Evolutionary conservation across 768 basidiomycete genomes (phyloP).

Genomic region (Kwoniella shandongensis): DNA sequence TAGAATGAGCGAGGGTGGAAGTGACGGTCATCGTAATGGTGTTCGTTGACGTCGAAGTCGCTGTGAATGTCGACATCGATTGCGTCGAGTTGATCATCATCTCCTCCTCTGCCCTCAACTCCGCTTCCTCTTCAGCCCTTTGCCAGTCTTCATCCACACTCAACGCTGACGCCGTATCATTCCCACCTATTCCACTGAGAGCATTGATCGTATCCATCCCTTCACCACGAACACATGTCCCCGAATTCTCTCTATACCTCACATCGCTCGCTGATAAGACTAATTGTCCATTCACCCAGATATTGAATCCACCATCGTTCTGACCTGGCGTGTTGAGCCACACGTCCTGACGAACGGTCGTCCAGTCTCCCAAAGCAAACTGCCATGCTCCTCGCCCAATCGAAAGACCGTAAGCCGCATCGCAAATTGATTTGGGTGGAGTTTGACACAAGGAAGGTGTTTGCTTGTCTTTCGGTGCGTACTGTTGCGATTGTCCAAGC

Average conservation of each 20-base stretch:
- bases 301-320: constrained; percentile 65
- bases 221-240: constrained; percentile 14
- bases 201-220: constrained; percentile 10
- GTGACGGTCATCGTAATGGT: constrained; percentile 9
- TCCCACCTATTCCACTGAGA: background rate
- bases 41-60: background rate
- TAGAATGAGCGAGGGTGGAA: constrained; percentile 9
- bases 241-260: constrained; percentile 24
- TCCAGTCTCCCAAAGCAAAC: constrained; percentile 68
- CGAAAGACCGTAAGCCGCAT: constrained; percentile 68
- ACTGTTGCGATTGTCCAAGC: constrained; percentile 62
- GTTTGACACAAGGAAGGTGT: constrained; percentile 63
- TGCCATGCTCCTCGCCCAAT: constrained; percentile 71
- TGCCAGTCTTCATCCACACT: constrained; percentile 20
- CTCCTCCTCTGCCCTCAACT: background rate
- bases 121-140: constrained; percentile 6
- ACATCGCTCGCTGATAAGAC: constrained; percentile 56
- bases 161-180: background rate
- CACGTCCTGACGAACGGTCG: constrained; percentile 68
- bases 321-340: constrained; percentile 70
- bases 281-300: constrained; percentile 65
- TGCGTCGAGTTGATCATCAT: background rate
- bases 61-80: constrained; percentile 6
- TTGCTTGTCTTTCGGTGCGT: constrained; percentile 73
- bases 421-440: constrained; percentile 64